Evolutionary conservation across 2,329 filamentous ascomycete species (phyloP), one percentile per base, ranked within the genome.

Genomic region (Diatrype stigma): DNA sequence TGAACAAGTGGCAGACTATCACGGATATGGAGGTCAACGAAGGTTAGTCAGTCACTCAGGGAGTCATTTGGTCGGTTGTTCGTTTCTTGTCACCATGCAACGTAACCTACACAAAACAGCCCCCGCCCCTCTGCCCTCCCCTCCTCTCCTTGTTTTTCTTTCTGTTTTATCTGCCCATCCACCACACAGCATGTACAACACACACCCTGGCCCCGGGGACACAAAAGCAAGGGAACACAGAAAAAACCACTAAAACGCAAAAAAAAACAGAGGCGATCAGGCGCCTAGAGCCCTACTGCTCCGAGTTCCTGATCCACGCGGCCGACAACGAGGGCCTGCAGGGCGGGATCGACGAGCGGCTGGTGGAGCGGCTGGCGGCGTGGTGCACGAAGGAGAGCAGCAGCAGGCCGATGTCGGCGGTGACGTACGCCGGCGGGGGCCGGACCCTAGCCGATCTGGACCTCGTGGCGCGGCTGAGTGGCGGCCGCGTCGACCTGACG

Each of bases 1-100:
- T 96, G 87, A 90, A 99, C 71, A 96, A 96, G 70, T 99, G 94
- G 94, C 94, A 97, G 77, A 96, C 90, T 1, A 86, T 97, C 50
- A 97, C 94, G 1, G 90, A 96, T 63, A 96, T 96, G 85, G 90
- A 96, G 67, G 84, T 99, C 57, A 93, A 86, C 56, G 77, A 89
- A 78, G 89, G 93, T 92, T 72, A 55, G 70, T 59, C 17, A 42
- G 17, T 35, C 23, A n/a, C 11, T 35, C 48, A n/a, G n/a, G n/a
- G n/a, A n/a, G 28, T 32, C n/a, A 30, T 21, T n/a, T 30, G 26
- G 6, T 30, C 10, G 26, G 6, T 30, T 30, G 26, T 30, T n/a
- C n/a, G n/a, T n/a, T n/a, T n/a, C n/a, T n/a, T n/a, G n/a, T n/a
- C n/a, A n/a, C n/a, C n/a, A n/a, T n/a, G n/a, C n/a, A n/a, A n/a